Conservation (phyloP, 176 grass and related monocot species). For the Themeda triandra region DNA sequence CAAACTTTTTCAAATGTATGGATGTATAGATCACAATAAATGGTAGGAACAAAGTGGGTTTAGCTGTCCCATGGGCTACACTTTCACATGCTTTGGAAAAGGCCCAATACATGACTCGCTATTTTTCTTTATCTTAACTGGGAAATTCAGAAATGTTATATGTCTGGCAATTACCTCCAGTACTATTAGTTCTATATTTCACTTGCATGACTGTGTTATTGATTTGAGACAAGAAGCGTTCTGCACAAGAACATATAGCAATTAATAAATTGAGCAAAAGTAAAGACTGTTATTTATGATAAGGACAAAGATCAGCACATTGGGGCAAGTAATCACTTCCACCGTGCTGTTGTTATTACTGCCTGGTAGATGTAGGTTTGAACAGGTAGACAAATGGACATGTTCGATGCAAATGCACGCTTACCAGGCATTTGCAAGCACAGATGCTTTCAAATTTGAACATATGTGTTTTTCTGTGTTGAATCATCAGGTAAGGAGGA, state of each 20-base stretch:
- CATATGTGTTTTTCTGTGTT: neutral
- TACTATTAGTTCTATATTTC: constrained; percentile 15
- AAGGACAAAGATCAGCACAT: constrained; percentile 25
- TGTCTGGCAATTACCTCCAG: constrained; percentile 8
- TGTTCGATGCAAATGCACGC: constrained; percentile 29
- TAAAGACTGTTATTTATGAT: constrained; percentile 23
- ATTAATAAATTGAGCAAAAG: constrained; percentile 18
- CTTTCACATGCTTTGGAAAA: constrained; percentile 13
- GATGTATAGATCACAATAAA: constrained; percentile 14
- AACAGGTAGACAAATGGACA: constrained; percentile 16
- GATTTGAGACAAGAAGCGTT: constrained; percentile 26
- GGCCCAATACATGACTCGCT: neutral
- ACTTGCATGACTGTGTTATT: constrained; percentile 13
- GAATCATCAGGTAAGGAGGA: constrained; percentile 9
- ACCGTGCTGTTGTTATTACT: constrained; percentile 46
- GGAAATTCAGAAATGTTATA: neutral
- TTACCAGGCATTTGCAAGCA: constrained; percentile 23
- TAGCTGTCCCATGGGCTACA: constrained; percentile 3
- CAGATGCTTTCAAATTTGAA: constrained; percentile 34
- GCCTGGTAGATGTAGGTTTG: constrained; percentile 33
- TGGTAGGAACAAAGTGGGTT: neutral
- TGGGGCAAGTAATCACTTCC: constrained; percentile 34
- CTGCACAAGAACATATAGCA: constrained; percentile 39
- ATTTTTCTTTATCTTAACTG: constrained; percentile 17
- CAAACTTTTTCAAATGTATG: neutral